Percentiles rank a stretch among this genome's conserved stretches.
Conservation (phyloP, 2,329 filamentous ascomycete genomes). For the Dothideomycetes sp. region DNA sequence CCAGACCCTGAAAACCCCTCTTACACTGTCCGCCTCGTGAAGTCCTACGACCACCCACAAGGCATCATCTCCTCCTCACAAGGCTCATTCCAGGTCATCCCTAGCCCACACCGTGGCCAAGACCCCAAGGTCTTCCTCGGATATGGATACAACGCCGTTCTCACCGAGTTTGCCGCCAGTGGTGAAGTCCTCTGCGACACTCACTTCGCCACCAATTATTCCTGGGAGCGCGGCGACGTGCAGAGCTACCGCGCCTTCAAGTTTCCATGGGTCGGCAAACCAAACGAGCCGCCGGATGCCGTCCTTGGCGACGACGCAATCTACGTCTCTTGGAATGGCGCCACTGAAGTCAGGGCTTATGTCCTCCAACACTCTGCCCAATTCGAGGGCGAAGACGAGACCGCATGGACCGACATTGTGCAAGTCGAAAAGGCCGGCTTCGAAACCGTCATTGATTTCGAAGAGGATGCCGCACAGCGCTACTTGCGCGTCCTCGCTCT, state of each 20-base stretch:
- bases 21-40: constrained; percentile 19
- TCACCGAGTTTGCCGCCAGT: constrained; percentile 15
- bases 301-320: constrained; percentile 7
- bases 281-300: constrained; percentile 10
- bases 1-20: not conserved
- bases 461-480: constrained; percentile 2
- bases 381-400: not conserved
- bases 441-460: constrained; percentile 13
- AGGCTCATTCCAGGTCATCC: constrained; percentile 15
- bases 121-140: constrained; percentile 15
- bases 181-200: constrained; percentile 17
- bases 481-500: constrained; percentile 8
- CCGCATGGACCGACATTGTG: constrained; percentile 12
- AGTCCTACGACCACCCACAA: constrained; percentile 17
- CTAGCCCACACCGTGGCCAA: constrained; percentile 1
- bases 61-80: constrained; percentile 15
- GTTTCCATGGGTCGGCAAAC: constrained; percentile 15
- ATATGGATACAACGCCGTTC: constrained; percentile 18
- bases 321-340: constrained; percentile 19
- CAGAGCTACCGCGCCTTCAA: constrained; percentile 19
- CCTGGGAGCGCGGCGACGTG: constrained; percentile 18
- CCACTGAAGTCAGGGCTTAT: constrained; percentile 15
- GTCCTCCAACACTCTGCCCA: constrained; percentile 11
- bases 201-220: constrained; percentile 14
- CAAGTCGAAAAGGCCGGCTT: constrained; percentile 11